Base-by-base conservation (phyloP, 1,139 yeast genomes). In the Hyphopichia khmerensis region DNA sequence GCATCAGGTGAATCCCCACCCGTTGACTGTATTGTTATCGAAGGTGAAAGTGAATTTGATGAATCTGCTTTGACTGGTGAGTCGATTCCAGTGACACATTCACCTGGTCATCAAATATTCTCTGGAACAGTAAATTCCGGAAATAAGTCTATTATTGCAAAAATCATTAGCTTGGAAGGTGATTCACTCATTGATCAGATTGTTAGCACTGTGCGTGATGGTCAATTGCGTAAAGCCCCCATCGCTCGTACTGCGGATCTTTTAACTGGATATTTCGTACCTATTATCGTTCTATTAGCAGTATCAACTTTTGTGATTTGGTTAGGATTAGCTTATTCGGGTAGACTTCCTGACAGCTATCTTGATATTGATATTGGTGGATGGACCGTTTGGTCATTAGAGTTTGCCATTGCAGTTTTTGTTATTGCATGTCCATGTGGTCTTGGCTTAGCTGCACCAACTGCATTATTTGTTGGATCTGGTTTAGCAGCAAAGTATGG, bases 41-140 rank as follows among this genome's bases (percentile, higher is more conserved):
- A 72, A 10, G 88, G 89, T 1, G 52, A 60, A 2, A 60, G 86
- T 0, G 78, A 78, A 33, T 84, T 87, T 59, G 88, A 87, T 53
- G 95, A 86, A 55, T 79, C 89, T 35, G 87, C 91, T 18, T 67
- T 87, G 15, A 86, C 95, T 0, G 95, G 95, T 27, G 95, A 86
- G 57, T 78, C 84, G 0, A 59, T 62, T 13, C 75, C 80, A 1
- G 77, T 79, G 4, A 62, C 62, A 18, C 82, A 75, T 50, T 41
- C 45, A 1, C 64, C 66, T 1, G 84, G 84, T 2, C 88, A 84
- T 48, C 86, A 82, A 48, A 68, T 85, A 1, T 86, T 76, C 60
- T 82, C 90, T 0, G 95, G 93, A 2, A 84, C 93, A 0, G 75
- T 84, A 2, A 86, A 85, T 51, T 66, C 68, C 17, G 89, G 93